Base-by-base conservation (phyloP, 257 asterid genomes). In the Rehmannia glutinosa region DNA sequence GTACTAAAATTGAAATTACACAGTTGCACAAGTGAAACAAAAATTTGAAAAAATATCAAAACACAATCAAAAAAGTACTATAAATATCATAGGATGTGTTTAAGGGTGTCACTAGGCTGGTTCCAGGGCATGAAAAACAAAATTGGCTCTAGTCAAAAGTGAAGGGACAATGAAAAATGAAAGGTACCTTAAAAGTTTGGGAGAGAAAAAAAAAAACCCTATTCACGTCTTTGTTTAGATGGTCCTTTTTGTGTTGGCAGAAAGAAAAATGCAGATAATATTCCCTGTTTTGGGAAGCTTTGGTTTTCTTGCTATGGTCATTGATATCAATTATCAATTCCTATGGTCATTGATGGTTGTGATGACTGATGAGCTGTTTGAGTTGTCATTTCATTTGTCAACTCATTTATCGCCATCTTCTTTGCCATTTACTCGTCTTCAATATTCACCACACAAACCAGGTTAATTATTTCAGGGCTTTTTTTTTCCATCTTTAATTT, bases 331-430 rank as follows among this genome's bases (percentile, higher is more conserved):
- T n/a, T n/a, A n/a, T n/a, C n/a, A n/a, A n/a, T n/a, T 51, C 53
- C 73, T 10, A 25, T 6, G 41, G 62, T 35, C 73, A 72, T 55
- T 67, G 66, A 70, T 74, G 72, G 69, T 39, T 52, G 25, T 41
- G 33, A 50, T 56, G 75, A 56, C 45, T 60, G 38, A 15, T 28
- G 24, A 6, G 32, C 5, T 36, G 5, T 61, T 39, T 32, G 81
- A 62, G n/a, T 69, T 2, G 84, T 79, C 84, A 57, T 69, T 79
- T 79, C 81, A 79, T 62, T 43, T 71, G 84, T 75, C 81, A 62
- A 61, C 60, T 78, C 83, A 19, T 50, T 71, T 30, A 55, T 51
- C 82, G 10, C 62, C 47, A 45, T 68, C 78, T 61, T 35, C 58
- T 52, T 60, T 60, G 68, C 73, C 58, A 66, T 60, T 66, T 71